Conservation (phyloP, 2,329 filamentous ascomycete genomes). For the Reticulascus tulasneorum region DNA sequence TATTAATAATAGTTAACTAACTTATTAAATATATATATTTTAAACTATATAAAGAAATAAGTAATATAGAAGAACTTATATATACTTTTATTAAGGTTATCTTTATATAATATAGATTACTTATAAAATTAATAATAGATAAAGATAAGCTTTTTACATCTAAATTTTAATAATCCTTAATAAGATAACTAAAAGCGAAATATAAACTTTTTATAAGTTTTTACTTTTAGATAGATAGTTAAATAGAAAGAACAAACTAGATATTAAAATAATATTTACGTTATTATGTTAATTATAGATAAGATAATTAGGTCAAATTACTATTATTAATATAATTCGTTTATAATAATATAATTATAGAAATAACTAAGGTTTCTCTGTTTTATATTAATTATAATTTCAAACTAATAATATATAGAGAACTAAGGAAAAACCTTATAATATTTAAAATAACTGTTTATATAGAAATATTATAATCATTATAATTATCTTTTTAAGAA, state of each 20-base stretch:
- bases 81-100: not conserved
- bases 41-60: constrained; percentile 4
- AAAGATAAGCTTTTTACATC: too few relatives aligned
- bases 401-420: not conserved
- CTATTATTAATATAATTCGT: not conserved
- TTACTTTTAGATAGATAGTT: not conserved
- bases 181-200: not conserved
- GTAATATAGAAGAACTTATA: constrained; percentile 3
- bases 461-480: too few relatives aligned
- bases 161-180: not conserved
- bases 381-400: too few relatives aligned
- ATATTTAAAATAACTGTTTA: too few relatives aligned
- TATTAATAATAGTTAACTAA: too few relatives aligned
- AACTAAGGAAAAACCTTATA: too few relatives aligned
- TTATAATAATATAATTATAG: not conserved
- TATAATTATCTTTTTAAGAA: too few relatives aligned
- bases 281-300: not conserved
- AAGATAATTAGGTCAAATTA: not conserved
- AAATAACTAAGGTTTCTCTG: too few relatives aligned
- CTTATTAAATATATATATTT: not conserved
- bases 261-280: not conserved
- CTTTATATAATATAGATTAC: too few relatives aligned
- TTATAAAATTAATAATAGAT: too few relatives aligned
- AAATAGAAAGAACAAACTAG: not conserved
- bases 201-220: not conserved